Conservation (phyloP, 352 stramenopile genomes). For the Phytophthora niederhauseri region DNA sequence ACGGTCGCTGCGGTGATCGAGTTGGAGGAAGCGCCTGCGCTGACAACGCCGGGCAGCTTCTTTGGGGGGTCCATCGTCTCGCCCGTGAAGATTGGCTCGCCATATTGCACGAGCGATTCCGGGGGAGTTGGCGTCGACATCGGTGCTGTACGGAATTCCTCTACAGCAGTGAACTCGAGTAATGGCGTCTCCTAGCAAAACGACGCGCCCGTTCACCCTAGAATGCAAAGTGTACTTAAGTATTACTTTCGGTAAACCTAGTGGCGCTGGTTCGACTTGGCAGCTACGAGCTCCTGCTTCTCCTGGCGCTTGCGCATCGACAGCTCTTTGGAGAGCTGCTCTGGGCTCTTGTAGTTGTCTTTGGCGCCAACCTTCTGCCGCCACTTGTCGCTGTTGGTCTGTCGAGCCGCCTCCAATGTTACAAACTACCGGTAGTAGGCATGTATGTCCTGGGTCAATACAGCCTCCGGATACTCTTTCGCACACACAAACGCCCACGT, state of each 20-base stretch:
- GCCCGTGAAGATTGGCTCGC: conserved; percentile 91
- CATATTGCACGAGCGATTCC: conserved; percentile 90
- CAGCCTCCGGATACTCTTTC: background rate
- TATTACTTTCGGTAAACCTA: background rate
- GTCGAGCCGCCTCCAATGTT: conserved; percentile 37
- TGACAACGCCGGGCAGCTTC: conserved; percentile 32
- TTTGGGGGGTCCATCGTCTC: conserved; percentile 72
- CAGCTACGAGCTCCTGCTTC: conserved; percentile 40
- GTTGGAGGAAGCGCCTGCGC: conserved; percentile 25
- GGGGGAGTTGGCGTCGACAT: conserved; percentile 75
- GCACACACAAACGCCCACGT: conserved; percentile 9
- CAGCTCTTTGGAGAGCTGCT: conserved; percentile 57
- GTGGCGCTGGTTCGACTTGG: conserved; percentile 21
- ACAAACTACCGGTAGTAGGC: conserved; percentile 31
- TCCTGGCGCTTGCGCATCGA: conserved; percentile 53
- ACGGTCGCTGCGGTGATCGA: conserved; percentile 28
- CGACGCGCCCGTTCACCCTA: conserved; percentile 41
- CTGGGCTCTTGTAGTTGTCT: conserved; percentile 58
- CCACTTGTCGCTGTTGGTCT: conserved; percentile 57
- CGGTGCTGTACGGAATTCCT: conserved; percentile 1
- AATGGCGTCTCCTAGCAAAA: conserved; percentile 24
- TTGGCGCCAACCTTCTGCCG: conserved; percentile 43
- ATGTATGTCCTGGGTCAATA: background rate
- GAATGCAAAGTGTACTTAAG: no score
- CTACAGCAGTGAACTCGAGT: background rate